Evolutionary conservation across 768 basidiomycete genomes (phyloP).

Genomic region (Xerocomellus intermedius): DNA sequence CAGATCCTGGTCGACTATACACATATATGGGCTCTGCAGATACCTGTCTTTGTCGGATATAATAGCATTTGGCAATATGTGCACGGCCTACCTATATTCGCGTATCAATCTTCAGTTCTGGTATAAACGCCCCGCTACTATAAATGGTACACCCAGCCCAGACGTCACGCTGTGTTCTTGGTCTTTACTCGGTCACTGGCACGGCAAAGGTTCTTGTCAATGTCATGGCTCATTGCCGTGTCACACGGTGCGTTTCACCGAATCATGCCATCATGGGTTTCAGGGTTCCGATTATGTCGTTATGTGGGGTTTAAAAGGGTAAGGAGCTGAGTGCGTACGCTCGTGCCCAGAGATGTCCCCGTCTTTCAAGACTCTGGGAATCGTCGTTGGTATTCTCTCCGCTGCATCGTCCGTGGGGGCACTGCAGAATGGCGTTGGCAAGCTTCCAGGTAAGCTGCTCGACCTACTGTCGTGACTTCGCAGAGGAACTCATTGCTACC

Average conservation of each 20-base stretch:
- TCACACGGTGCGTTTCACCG: too few species aligned
- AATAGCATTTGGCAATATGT: too few species aligned
- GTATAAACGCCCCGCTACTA: too few species aligned
- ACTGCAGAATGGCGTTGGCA: constrained; percentile 31
- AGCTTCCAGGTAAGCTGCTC: constrained; percentile 28
- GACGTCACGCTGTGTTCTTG: too few species aligned
- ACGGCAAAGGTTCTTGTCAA: too few species aligned
- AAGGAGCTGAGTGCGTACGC: background rate
- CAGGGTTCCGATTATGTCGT: background rate
- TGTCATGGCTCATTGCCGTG: too few species aligned
- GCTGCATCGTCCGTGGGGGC: constrained; percentile 14
- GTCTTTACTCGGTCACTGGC: too few species aligned
- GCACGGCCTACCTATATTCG: background rate
- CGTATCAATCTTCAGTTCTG: too few species aligned
- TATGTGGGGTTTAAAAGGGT: constrained; percentile 13
- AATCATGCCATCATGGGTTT: background rate
- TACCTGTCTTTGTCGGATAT: too few species aligned
- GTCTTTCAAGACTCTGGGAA: constrained; percentile 5
- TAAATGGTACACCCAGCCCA: too few species aligned
- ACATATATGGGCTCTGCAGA: too few species aligned
- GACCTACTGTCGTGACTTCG: background rate
- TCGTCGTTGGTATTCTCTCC: constrained; percentile 12
- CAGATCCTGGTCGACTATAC: too few species aligned
- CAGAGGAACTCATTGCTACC: constrained; percentile 5
- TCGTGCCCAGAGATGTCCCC: constrained; percentile 9